Evolutionary conservation across 768 basidiomycete genomes (phyloP).

Genomic region (Tephrocybe rancida): DNA sequence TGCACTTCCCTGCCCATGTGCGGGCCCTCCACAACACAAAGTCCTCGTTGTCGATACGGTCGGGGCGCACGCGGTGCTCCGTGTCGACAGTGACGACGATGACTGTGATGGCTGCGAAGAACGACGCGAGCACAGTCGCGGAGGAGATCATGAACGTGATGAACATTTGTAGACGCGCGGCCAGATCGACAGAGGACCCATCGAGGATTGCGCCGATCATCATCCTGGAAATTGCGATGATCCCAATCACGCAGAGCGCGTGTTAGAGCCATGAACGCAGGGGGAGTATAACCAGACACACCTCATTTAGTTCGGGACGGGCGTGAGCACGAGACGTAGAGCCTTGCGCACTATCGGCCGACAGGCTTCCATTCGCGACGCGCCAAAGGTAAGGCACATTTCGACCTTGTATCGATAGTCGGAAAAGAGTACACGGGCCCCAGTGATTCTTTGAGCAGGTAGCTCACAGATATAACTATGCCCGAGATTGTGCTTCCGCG

Average conservation of each 20-base stretch:
- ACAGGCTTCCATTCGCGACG: conserved; percentile 82
- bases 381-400: conserved; percentile 84
- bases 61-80: conserved; percentile 64
- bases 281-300: conserved; percentile 20
- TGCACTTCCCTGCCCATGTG: conserved; percentile 12
- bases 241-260: conserved; percentile 61
- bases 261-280: conserved; percentile 2
- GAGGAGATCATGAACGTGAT: conserved; percentile 95
- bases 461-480: conserved; percentile 69
- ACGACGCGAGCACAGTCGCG: conserved; percentile 69
- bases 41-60: conserved; percentile 53
- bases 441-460: conserved; percentile 77
- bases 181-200: conserved; percentile 84
- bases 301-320: conserved; percentile 89
- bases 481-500: conserved; percentile 80
- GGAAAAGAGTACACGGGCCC: conserved; percentile 22
- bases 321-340: conserved; percentile 77
- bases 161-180: conserved; percentile 86
- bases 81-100: conserved; percentile 67
- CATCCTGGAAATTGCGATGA: conserved; percentile 86
- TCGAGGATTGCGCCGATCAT: conserved; percentile 93
- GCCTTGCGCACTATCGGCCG: conserved; percentile 78
- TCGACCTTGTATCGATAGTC: conserved; percentile 76
- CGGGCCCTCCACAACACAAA: conserved; percentile 26
- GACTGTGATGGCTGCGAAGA: conserved; percentile 61